These are phyloP conservation scores for Scytalidium lignicola DNA, from an alignment of 2,329 filamentous ascomycete genomes.

Conservation along the genomic window DNA sequence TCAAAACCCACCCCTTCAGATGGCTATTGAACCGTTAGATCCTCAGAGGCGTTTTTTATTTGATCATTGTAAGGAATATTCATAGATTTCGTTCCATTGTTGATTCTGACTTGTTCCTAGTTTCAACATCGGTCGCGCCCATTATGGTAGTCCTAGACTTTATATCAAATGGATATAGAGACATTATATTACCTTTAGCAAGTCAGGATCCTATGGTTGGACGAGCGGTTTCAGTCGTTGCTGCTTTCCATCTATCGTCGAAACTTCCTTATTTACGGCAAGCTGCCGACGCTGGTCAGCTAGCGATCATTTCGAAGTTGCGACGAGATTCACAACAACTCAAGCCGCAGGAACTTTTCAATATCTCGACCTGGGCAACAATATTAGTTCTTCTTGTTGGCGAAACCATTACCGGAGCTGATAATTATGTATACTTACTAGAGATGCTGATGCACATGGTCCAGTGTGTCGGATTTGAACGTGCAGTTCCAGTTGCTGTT, in stretches of 20 bases:
- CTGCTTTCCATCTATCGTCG: constrained; percentile 33
- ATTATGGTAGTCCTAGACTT: constrained; percentile 36
- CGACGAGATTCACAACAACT: constrained; percentile 26
- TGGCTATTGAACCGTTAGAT: constrained; percentile 22
- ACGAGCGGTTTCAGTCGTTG: constrained; percentile 33
- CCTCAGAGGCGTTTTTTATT: constrained; percentile 31
- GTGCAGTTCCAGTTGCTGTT: constrained; percentile 11
- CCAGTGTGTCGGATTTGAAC: constrained; percentile 15
- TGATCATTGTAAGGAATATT: constrained; percentile 26
- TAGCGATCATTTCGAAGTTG: constrained; percentile 32
- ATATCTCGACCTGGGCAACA: constrained; percentile 31
- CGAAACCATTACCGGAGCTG: constrained; percentile 35
- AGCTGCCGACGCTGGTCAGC: constrained; percentile 30
- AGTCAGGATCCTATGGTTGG: constrained; percentile 30
- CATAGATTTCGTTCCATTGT: neutral
- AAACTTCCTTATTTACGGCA: constrained; percentile 25
- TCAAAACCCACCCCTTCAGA: constrained; percentile 7
- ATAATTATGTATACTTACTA: constrained; percentile 32
- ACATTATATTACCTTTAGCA: constrained; percentile 35
- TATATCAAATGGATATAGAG: constrained; percentile 32
- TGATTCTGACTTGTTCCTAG: constrained; percentile 12
- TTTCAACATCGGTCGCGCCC: constrained; percentile 32
- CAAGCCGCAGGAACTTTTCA: constrained; percentile 28
- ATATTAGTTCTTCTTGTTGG: constrained; percentile 35
- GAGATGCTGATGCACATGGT: constrained; percentile 31